A percentile compares a stretch with the other conserved stretches of the same genome.
Conservation (phyloP, 75 land plant genomes). For the Gnetum montanum region DNA sequence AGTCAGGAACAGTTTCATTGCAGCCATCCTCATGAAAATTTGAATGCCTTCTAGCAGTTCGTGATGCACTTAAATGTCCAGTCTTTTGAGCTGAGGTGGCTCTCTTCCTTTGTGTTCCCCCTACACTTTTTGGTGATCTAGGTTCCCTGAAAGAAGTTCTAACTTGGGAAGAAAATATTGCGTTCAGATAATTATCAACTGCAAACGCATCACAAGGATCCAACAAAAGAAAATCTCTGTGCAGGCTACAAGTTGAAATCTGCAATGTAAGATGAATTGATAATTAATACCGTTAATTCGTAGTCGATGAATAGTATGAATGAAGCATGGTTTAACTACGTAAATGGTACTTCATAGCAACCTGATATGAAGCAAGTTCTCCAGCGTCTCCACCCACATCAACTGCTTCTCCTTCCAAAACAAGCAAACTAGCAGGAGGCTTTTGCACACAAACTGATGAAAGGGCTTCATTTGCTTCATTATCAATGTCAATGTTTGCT, state of each 20-base stretch:
- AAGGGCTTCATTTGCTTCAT: slow-evolving; percentile 15
- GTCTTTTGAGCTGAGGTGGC: slow-evolving; percentile 26
- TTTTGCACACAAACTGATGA: slow-evolving; percentile 22
- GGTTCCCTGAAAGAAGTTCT: slow-evolving; percentile 17
- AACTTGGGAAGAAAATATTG: slow-evolving; percentile 1
- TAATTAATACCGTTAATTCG: background rate
- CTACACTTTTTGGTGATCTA: slow-evolving; percentile 11
- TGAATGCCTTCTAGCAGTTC: background rate
- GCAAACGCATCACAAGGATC: slow-evolving; percentile 77
- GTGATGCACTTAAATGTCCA: slow-evolving; percentile 14
- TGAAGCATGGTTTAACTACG: no score
- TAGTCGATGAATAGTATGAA: no score
- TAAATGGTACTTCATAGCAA: no score
- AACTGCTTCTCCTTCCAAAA: slow-evolving; percentile 76
- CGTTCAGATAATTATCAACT: slow-evolving; percentile 46
- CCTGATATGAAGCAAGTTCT: slow-evolving; percentile 84
- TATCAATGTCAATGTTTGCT: slow-evolving; percentile 45
- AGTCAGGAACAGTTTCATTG: background rate
- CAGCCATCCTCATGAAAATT: slow-evolving; percentile 4
- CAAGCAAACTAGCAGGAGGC: slow-evolving; percentile 69
- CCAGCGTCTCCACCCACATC: slow-evolving; percentile 50
- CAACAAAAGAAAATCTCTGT: slow-evolving; percentile 70
- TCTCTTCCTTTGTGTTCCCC: slow-evolving; percentile 34
- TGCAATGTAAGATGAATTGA: slow-evolving; percentile 29
- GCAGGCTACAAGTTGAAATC: slow-evolving; percentile 73